Evolutionary conservation across 768 basidiomycete species (phyloP), one percentile per base, ranked within the genome.

Genomic region (Leccinum sublutescens): DNA sequence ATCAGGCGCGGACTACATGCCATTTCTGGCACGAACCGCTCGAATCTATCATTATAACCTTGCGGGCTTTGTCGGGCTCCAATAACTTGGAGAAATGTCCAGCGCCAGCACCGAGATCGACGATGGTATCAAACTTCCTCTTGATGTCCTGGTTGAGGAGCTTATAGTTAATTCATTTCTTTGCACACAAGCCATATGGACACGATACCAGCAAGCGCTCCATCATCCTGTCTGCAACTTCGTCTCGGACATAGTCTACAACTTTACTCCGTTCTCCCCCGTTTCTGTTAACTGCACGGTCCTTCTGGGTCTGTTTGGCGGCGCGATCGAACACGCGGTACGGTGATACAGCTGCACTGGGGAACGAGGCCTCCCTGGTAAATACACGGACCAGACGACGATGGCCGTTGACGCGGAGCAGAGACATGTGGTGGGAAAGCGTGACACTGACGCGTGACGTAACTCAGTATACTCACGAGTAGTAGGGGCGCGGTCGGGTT

Each of bases 211-310:
- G 74, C 62, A 99, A 83, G 56, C 96, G 81, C 69, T 98, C 96
- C 75, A 93, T 84, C 82, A 98, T 83, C 59, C 89, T 80, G 62
- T 94, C 91, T 21, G 95, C 94, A 9, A 95, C 86, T 71, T 96
- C 96, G 57, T 93, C 84, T 45, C 93, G 83, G 29, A 99, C 77
- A 74, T 98, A 98, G 78, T 99, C 96, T 5, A 95, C 93, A 0
- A 85, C 84, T 66, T 85, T 80, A 66, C 91, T 94, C 31, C 79
- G 77, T 23, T 75, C 72, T 19, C 88, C 87, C 50, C 76, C 79
- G 56, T 86, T 78, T 58, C 79, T 75, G 54, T 72, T 64, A 4
- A 85, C 90, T 0, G 93, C 88, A 12, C 85, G 77, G 70, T 98
- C 87, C 65, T 83, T 86, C 74, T 98, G 95, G 7, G 84, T 67